These are phyloP conservation scores for Chalaropsis ovoidea DNA, from an alignment of 2,329 filamentous ascomycete genomes.

Conservation along the genomic window DNA sequence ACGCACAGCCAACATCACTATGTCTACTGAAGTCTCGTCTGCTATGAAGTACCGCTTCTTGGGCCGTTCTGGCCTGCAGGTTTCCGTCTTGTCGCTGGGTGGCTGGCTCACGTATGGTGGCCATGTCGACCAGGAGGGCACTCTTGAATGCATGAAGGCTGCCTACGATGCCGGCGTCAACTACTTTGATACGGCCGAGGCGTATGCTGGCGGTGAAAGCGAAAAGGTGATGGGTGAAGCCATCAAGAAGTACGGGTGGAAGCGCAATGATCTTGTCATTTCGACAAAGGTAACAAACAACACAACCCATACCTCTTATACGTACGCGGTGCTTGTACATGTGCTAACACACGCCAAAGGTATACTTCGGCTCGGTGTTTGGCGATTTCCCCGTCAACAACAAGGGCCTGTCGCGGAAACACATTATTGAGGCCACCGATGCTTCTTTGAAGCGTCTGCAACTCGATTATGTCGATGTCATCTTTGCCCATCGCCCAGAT, in stretches of 20 bases:
- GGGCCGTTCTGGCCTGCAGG: slow-evolving; percentile 60
- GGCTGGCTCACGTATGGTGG: slow-evolving; percentile 68
- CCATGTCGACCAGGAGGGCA: slow-evolving; percentile 48
- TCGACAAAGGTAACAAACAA: slow-evolving; percentile 41
- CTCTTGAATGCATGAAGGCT: slow-evolving; percentile 50
- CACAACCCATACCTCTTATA: not conserved
- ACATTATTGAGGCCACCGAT: slow-evolving; percentile 56
- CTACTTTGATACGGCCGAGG: slow-evolving; percentile 53
- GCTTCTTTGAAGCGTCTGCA: slow-evolving; percentile 49
- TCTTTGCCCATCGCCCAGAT: slow-evolving; percentile 61
- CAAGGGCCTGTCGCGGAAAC: slow-evolving; percentile 56
- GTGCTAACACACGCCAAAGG: not conserved
- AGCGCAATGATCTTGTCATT: slow-evolving; percentile 51
- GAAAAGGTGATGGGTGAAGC: slow-evolving; percentile 54
- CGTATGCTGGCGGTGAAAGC: slow-evolving; percentile 50
- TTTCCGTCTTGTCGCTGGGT: slow-evolving; percentile 62
- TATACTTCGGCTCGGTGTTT: slow-evolving; percentile 54
- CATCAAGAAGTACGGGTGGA: slow-evolving; percentile 51
- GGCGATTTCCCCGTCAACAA: slow-evolving; percentile 57
- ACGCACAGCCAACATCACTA: not conserved
- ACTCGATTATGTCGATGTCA: slow-evolving; percentile 55
- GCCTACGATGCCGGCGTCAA: slow-evolving; percentile 52
- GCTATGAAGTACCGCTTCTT: slow-evolving; percentile 63
- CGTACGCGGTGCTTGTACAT: not conserved
- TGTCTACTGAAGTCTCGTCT: slow-evolving; percentile 28